Evolutionary conservation across 352 stramenopile genomes (phyloP), one percentile per base, ranked within the genome.

Genomic region (Globisporangium echinulatum): DNA sequence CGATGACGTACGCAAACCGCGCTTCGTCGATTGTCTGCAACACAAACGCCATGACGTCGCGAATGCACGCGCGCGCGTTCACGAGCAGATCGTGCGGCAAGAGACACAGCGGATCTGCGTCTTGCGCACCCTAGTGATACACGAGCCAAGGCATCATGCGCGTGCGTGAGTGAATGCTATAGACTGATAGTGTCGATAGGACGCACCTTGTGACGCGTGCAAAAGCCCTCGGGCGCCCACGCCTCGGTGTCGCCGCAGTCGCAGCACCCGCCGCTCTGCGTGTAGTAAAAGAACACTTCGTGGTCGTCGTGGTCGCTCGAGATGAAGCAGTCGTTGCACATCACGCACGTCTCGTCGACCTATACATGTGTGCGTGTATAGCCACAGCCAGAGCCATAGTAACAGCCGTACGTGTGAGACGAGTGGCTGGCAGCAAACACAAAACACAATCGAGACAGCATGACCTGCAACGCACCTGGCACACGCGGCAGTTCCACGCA

Each of bases 301-400:
- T 97, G 92, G 64, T 88, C 90, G 49, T 97, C 82, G 66, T 99
- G 97, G 59, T 98, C 77, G 66, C 82, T 91, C 36, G 82, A 70
- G 74, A 98, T 92, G 68, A 98, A 99, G 77, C 97, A 99, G 53
- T 96, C 84, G 64, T 99, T 98, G 77, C 97, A 99, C 68, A 99
- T 87, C 14, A 99, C 96, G 67, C 97, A 99, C 44, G 85, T 96
- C 67, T 93, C 82, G 59, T 96, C 85, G 42, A 97, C 98, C 79
- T 98, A 78, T 65, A 94, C 71, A 4, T 33, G 25, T 33, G 25
- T 33, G 25, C 25, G 25, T 33, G 25, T 3, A 33, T 33, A 33
- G 25, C 25, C 25, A 33, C 37, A 43, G 43, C n/a, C 14, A 33
- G 11, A 43, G 39, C 9, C 55, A 39, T 14, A 47, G 10, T 4